These are phyloP conservation scores for Kluyveromyces aestuarii DNA, from an alignment of 805 yeast species.

Conservation along the genomic window DNA sequence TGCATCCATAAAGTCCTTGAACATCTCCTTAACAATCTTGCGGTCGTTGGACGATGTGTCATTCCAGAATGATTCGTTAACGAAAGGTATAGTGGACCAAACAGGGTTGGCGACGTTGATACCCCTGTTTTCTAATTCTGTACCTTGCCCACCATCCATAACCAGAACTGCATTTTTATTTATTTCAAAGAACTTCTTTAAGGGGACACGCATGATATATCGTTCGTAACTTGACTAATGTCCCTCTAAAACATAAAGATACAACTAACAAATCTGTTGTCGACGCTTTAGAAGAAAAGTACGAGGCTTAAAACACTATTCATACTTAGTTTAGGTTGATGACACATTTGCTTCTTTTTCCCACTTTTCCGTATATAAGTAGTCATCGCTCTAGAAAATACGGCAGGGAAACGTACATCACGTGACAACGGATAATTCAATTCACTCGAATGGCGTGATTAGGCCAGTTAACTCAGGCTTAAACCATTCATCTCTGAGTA, in stretches of 20 bases:
- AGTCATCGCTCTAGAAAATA: neutral
- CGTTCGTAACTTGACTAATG: neutral
- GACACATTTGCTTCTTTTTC: too few species aligned
- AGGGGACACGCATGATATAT: constrained; percentile 6
- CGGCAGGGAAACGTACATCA: neutral
- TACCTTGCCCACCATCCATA: constrained; percentile 60
- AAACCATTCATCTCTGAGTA: constrained; percentile 57
- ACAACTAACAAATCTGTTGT: too few species aligned
- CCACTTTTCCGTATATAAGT: too few species aligned
- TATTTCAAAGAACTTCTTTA: constrained; percentile 6
- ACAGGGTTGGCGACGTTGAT: constrained; percentile 37
- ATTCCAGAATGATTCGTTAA: constrained; percentile 21
- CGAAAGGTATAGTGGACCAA: constrained; percentile 54
- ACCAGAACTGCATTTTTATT: constrained; percentile 15
- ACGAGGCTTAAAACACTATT: neutral
- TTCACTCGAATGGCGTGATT: constrained; percentile 7
- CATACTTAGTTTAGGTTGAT: neutral
- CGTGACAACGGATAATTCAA: neutral
- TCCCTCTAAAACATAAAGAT: neutral
- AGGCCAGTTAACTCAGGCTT: constrained; percentile 44
- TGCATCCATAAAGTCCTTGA: constrained; percentile 38
- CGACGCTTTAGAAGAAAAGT: neutral
- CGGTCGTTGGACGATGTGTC: constrained; percentile 27
- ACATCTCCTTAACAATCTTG: constrained; percentile 37
- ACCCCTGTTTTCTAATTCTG: constrained; percentile 46